These are phyloP conservation scores for Aspergillus pseudonomiae DNA, from an alignment of 2,329 filamentous ascomycete species.

Conservation along the genomic window DNA sequence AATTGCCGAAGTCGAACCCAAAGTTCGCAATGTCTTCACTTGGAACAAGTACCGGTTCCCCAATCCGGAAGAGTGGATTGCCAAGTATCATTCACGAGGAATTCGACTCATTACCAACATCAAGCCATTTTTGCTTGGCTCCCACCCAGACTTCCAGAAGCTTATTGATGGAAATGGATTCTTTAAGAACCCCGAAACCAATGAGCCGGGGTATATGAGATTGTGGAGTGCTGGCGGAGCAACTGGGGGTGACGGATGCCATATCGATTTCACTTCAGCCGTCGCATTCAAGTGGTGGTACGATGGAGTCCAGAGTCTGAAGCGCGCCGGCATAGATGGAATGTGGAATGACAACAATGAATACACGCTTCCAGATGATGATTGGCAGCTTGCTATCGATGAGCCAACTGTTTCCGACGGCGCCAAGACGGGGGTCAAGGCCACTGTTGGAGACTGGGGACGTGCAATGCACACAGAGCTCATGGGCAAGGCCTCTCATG, in stretches of 20 bases:
- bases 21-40: conserved; percentile 70
- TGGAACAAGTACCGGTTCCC: conserved; percentile 74
- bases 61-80: conserved; percentile 65
- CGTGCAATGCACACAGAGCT: conserved; percentile 70
- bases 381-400: conserved; percentile 65
- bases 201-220: conserved; percentile 59
- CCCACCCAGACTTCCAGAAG: conserved; percentile 67
- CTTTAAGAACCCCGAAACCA: conserved; percentile 63
- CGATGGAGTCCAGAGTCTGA: conserved; percentile 65
- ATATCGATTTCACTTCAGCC: conserved; percentile 72
- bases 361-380: conserved; percentile 67
- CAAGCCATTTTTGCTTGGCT: conserved; percentile 71
- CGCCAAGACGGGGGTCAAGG: conserved; percentile 41
- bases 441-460: conserved; percentile 68
- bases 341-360: conserved; percentile 85
- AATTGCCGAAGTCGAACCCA: conserved; percentile 66
- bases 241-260: conserved; percentile 69
- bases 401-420: conserved; percentile 43
- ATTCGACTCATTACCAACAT: conserved; percentile 72
- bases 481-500: conserved; percentile 70
- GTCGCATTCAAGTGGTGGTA: conserved; percentile 73
- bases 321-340: conserved; percentile 67
- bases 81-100: conserved; percentile 64
- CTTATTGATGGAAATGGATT: conserved; percentile 63
- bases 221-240: conserved; percentile 75